Base-by-base conservation (phyloP, 2,329 filamentous ascomycete genomes). In the Xylariales sp. region DNA sequence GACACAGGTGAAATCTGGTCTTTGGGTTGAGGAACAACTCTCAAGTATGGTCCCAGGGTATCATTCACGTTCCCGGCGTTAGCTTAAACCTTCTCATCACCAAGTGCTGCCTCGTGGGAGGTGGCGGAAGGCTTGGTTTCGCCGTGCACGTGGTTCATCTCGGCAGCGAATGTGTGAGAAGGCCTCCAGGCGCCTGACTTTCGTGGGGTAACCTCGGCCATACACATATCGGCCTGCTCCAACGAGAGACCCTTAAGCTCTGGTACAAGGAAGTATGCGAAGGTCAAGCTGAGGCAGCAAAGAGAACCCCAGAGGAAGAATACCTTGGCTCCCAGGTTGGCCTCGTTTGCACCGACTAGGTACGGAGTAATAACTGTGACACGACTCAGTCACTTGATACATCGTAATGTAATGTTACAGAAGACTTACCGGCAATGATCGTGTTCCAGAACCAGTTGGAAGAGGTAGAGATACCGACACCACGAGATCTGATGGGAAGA, bases 371-470 rank as follows among this genome's bases (percentile, higher is more conserved):
- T 86, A 61, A 88, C 75, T 29, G 31, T 8, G 10, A 19, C 8
- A 10, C 4, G n/a, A 11, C 10, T 37, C 21, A 47, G 40, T 28
- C 15, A 20, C n/a, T 24, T 14, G 12, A 20, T 38, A 14, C 2
- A 5, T 8, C 12, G 15, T 27, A 8, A 27, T 8, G 24, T 27
- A 8, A 27, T n/a, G 24, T n/a, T 7, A 31, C 7, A 18, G 20
- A 33, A 15, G 3, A 42, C 62, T 62, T 62, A 73, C 66, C 63
- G 40, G 53, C 56, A 33, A 77, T 76, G 57, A 76, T 76, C 63
- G 82, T 88, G 71, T 89, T 93, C 87, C 87, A 93, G 48, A 93
- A 76, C 88, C 88, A 94, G 78, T 94, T 94, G 60, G 83, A 88
- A 46, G 88, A 86, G 7, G 89, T 94, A 29, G 88, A 90, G 32